Evolutionary conservation across 345 rosid species (phyloP).

Genomic region (Cochlearia excelsa): DNA sequence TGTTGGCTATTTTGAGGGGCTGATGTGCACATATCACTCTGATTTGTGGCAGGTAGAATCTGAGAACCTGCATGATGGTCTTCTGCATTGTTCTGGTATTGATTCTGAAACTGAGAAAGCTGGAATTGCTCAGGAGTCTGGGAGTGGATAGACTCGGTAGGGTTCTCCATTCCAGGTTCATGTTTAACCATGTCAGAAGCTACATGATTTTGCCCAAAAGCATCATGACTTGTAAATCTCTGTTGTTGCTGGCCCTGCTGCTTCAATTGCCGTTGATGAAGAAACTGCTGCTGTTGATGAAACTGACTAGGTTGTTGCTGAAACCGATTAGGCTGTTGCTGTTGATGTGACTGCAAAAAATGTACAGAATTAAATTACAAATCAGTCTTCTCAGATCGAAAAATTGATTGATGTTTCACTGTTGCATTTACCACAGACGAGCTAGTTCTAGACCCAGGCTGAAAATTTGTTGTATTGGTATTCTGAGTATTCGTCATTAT

Average conservation of each 20-base stretch:
- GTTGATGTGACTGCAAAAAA: slow-evolving; percentile 59
- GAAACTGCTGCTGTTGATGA: slow-evolving; percentile 53
- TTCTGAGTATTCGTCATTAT: slow-evolving; percentile 60
- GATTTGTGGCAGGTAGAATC: slow-evolving; percentile 45
- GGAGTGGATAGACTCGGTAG: slow-evolving; percentile 49
- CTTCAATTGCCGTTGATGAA: slow-evolving; percentile 48
- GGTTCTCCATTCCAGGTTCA: slow-evolving; percentile 70
- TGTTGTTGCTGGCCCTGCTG: slow-evolving; percentile 70
- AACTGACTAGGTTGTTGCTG: slow-evolving; percentile 50
- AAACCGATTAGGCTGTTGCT: slow-evolving; percentile 57
- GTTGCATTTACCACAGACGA: slow-evolving; percentile 50
- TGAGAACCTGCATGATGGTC: slow-evolving; percentile 52
- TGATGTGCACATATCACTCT: slow-evolving; percentile 48
- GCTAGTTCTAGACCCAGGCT: slow-evolving; percentile 53
- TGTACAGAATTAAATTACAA: slow-evolving; percentile 34
- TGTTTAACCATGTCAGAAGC: slow-evolving; percentile 59
- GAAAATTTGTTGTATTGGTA: slow-evolving; percentile 51
- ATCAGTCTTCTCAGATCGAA: slow-evolving; percentile 30
- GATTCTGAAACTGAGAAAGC: slow-evolving; percentile 66
- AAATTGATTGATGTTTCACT: slow-evolving; percentile 44
- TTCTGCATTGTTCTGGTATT: slow-evolving; percentile 60
- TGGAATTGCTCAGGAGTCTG: slow-evolving; percentile 65
- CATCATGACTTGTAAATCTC: slow-evolving; percentile 47
- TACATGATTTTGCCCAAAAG: slow-evolving; percentile 54
- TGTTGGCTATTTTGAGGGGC: slow-evolving; percentile 60